Base-by-base conservation (phyloP, 805 yeast species). In the Pichia kluyveri region DNA sequence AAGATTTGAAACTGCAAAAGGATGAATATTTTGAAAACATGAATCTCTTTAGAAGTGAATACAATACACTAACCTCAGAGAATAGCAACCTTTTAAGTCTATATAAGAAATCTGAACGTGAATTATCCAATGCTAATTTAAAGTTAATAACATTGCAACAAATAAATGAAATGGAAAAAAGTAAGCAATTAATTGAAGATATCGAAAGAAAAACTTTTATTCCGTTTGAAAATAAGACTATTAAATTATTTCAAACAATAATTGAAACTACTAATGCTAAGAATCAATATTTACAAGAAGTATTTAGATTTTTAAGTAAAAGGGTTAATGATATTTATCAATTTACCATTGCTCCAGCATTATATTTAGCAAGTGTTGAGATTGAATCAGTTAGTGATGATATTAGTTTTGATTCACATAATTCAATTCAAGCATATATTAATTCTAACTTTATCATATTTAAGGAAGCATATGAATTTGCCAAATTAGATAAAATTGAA, bases 291-390 rank as follows among this genome's bases (percentile, higher is more conserved):
- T 36, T 47, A 41, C 38, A 47, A 6, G 26, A 43, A 7, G 27
- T 40, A 5, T 39, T 30, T 19, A 11, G 27, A 18, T 26, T 34
- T 10, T 14, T 47, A 12, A 43, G 9, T 14, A 43, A 40, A 15
- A 40, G 27, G 10, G 27, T 43, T 9, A 41, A 43, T 14, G 28
- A 40, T 12, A 34, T 47, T 30, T 43, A 47, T 30, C 34, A 46
- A 30, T 40, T 30, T 37, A 47, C 47, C 15, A 23, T 47, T 30
- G 44, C 44, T 18, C 50, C 50, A 3, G 42, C 38, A n/a, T 30
- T 47, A 17, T 28, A 28, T 18, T 18, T 47, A 9, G 27, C 38
- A 18, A 27, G 30, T 15, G 15, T 19, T 14, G 41, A 19, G n/a
- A 23, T 4, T 14, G 46, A 32, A 8, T 40, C 31, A 8, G 9